A percentile compares a stretch with the other conserved stretches of the same genome.
phyloP scores from a whole-genome alignment of 2,329 filamentous ascomycete species.

The Tolypocladium ophioglossoides region DNA sequence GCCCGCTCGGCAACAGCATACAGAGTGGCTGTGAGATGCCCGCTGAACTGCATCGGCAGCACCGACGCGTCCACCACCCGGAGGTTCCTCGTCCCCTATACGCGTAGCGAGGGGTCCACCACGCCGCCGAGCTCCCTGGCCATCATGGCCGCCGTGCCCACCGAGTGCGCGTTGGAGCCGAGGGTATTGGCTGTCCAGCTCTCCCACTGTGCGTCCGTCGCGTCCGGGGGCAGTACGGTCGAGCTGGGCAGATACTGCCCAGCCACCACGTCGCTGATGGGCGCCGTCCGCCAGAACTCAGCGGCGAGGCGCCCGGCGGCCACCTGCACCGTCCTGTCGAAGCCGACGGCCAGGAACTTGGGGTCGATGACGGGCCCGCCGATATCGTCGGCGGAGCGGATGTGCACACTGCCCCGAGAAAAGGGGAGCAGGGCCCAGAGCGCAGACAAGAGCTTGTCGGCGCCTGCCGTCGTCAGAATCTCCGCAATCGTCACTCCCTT shows the following conservation, averaged over 20 bases:
- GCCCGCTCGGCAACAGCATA: conserved; percentile 10
- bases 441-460: conserved; percentile 21
- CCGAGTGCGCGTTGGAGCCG: conserved; percentile 30
- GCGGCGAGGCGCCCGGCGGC: conserved; percentile 17
- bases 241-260: neutral
- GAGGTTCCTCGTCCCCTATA: conserved; percentile 22
- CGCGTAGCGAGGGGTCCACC: conserved; percentile 33
- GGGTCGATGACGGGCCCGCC: conserved; percentile 26
- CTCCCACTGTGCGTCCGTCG: conserved; percentile 7
- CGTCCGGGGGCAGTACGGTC: conserved; percentile 1
- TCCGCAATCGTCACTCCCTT: conserved; percentile 34
- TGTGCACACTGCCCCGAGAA: conserved; percentile 29
- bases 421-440: conserved; percentile 28
- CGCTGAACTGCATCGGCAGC: conserved; percentile 8
- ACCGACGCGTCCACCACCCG: conserved; percentile 10
- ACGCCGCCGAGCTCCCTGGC: conserved; percentile 36
- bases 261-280: conserved; percentile 4
- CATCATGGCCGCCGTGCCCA: conserved; percentile 41
- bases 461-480: conserved; percentile 25
- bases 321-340: conserved; percentile 20
- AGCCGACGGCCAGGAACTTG: conserved; percentile 22
- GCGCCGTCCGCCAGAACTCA: conserved; percentile 19
- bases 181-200: conserved; percentile 2
- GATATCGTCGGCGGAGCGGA: conserved; percentile 23
- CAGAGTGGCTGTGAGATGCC: conserved; percentile 7